Base-by-base conservation (phyloP, 306 rosid species). In the Acacia confusa region DNA sequence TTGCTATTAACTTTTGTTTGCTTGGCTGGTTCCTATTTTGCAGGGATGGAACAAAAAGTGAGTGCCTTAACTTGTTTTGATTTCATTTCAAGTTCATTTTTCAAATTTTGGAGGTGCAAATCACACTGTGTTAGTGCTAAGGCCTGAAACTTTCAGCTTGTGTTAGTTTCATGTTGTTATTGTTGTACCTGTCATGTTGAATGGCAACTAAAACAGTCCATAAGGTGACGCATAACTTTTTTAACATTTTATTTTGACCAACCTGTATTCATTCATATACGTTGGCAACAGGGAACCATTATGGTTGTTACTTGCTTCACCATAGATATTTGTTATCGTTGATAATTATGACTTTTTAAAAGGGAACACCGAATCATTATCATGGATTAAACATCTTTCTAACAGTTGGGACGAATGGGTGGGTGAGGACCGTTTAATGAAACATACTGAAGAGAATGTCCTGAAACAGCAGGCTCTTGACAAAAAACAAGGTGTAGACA, bases 1-100 rank as follows among this genome's bases (percentile, higher is more conserved):
- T 60, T 41, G 79, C 63, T 76, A 72, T 63, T 85, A 81, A 82
- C 83, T 70, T 60, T 48, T 36, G 72, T 36, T 61, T 78, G 75
- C 55, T 74, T 55, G 68, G 32, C 27, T 30, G 74, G 60, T 86
- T 89, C 47, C 44, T 86, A 44, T 88, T 88, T 89, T 91, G 92
- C 99, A 96, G 99, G 99, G 99, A 67, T 96, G 99, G 99, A 96
- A 90, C 82, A 96, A 96, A 88, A 96, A 92, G 99, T 95, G 83
- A 95, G 97, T 86, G 76, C 82, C 69, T 76, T 89, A 70, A 64
- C 10, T 55, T 88, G 63, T 65, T 8, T 55, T 55, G 76, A 72
- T 82, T 64, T 86, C 76, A 73, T 75, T 71, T 79, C 66, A 45
- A 36, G 72, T 82, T 61, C 30, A 71, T 28, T 65, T 45, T 84